A percentile compares a stretch with the other conserved stretches of the same genome.
These are phyloP conservation scores for Canna indica DNA, from an alignment of 176 grass and related monocot species.

Conservation along the genomic window DNA sequence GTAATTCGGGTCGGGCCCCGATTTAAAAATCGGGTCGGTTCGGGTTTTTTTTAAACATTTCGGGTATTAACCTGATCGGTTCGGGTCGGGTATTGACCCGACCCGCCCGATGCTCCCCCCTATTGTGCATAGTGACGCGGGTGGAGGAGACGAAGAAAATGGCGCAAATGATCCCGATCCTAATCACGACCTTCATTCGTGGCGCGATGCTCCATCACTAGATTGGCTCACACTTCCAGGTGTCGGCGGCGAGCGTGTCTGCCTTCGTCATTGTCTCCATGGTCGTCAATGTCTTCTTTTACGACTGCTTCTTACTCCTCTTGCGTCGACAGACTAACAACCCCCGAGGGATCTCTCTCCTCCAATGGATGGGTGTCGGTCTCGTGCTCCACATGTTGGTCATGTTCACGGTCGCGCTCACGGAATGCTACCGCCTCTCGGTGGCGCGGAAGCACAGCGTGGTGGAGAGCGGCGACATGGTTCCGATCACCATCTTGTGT, in stretches of 20 bases:
- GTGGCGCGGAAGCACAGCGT: neutral
- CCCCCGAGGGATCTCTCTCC: constrained; percentile 34
- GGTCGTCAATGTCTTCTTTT: constrained; percentile 27
- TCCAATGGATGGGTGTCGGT: constrained; percentile 47
- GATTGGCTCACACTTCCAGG: constrained; percentile 31
- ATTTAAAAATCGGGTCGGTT: too few relatives aligned
- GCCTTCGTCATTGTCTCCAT: constrained; percentile 38
- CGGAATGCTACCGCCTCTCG: neutral
- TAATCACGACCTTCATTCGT: constrained; percentile 34
- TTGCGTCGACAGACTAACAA: constrained; percentile 35
- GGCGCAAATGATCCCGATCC: too few relatives aligned
- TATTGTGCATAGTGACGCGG: too few relatives aligned
- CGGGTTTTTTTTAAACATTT: too few relatives aligned
- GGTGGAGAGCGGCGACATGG: neutral
- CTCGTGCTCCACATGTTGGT: constrained; percentile 20
- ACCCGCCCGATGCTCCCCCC: too few relatives aligned
- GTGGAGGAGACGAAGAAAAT: constrained; percentile 51
- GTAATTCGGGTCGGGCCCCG: too few relatives aligned
- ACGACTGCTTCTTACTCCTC: constrained; percentile 34
- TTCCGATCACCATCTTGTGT: neutral
- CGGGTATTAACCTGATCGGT: too few relatives aligned
- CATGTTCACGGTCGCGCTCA: constrained; percentile 28
- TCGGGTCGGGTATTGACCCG: too few relatives aligned
- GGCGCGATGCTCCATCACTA: constrained; percentile 34
- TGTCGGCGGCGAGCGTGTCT: constrained; percentile 39